Evolutionary conservation across 768 basidiomycete species (phyloP).

Genomic region (Pseudohyphozyma bogoriensis): DNA sequence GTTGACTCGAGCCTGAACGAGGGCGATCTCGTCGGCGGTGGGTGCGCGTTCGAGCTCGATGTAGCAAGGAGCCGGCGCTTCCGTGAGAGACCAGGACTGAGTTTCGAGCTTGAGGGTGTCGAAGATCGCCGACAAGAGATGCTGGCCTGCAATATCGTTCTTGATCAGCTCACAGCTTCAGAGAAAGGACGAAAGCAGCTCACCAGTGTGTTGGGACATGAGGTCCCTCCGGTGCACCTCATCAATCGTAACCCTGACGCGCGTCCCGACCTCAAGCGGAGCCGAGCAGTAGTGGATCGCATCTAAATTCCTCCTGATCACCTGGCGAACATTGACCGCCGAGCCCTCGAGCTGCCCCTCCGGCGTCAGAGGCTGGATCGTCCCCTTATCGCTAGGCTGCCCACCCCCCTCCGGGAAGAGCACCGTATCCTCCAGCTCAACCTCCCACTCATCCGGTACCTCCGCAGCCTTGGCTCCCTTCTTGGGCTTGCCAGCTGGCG

Average conservation of each 20-base stretch:
- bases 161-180: background rate
- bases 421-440: constrained; percentile 62
- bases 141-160: background rate
- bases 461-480: constrained; percentile 38
- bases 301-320: constrained; percentile 58
- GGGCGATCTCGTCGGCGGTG: constrained; percentile 51
- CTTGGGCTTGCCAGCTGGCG: constrained; percentile 45
- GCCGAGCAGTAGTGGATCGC: constrained; percentile 60
- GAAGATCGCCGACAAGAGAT: constrained; percentile 58
- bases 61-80: constrained; percentile 59
- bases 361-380: constrained; percentile 39
- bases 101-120: constrained; percentile 53
- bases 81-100: constrained; percentile 69
- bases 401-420: constrained; percentile 74
- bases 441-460: constrained; percentile 48
- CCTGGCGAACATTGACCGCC: constrained; percentile 54
- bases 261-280: constrained; percentile 47
- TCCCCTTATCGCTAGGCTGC: constrained; percentile 64
- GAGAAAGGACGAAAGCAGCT: constrained; percentile 45
- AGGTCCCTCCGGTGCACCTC: constrained; percentile 62
- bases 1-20: constrained; percentile 58
- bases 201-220: constrained; percentile 75
- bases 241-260: constrained; percentile 52
- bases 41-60: constrained; percentile 65
- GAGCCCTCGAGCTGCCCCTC: constrained; percentile 17